A percentile compares a stretch with the other conserved stretches of the same genome.
These are phyloP conservation scores for Otatea glauca DNA, from an alignment of 176 grass and related monocot species.

Conservation along the genomic window DNA sequence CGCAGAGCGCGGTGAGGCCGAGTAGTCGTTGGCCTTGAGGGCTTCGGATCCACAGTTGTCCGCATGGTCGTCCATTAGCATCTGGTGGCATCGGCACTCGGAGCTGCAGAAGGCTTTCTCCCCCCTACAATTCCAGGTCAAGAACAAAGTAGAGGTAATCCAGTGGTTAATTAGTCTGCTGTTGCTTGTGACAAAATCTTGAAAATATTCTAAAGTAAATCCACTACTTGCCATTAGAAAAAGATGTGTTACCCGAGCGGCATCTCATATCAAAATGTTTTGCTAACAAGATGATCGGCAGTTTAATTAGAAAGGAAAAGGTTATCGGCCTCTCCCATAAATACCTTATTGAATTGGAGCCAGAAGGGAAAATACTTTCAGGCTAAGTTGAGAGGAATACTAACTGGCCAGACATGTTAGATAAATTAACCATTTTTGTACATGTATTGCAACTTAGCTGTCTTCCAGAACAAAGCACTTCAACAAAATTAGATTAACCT, in stretches of 20 bases:
- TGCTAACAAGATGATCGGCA: too few species aligned
- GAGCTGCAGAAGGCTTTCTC: slow-evolving; percentile 75
- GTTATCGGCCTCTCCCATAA: neutral
- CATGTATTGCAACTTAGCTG: neutral
- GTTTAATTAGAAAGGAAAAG: too few species aligned
- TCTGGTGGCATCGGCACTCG: slow-evolving; percentile 62
- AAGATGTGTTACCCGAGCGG: neutral
- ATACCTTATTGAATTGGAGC: neutral
- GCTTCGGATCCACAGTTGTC: slow-evolving; percentile 52
- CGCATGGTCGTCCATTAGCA: slow-evolving; percentile 51
- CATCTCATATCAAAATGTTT: too few species aligned
- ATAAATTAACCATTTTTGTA: too few species aligned
- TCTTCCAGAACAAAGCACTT: neutral
- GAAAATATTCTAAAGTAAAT: neutral
- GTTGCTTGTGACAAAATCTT: neutral
- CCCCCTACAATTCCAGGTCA: slow-evolving; percentile 43
- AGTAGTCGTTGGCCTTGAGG: slow-evolving; percentile 34
- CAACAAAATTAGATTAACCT: neutral
- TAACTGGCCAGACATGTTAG: neutral
- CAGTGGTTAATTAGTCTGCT: neutral
- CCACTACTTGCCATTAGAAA: neutral
- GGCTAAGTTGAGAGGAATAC: neutral
- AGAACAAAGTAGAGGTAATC: neutral
- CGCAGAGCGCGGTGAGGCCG: slow-evolving; percentile 34
- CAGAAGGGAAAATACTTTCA: neutral